Evolutionary conservation across 495 filamentous ascomycete species (phyloP), one percentile per base, ranked within the genome.

Genomic region (Aspergillus diversus): DNA sequence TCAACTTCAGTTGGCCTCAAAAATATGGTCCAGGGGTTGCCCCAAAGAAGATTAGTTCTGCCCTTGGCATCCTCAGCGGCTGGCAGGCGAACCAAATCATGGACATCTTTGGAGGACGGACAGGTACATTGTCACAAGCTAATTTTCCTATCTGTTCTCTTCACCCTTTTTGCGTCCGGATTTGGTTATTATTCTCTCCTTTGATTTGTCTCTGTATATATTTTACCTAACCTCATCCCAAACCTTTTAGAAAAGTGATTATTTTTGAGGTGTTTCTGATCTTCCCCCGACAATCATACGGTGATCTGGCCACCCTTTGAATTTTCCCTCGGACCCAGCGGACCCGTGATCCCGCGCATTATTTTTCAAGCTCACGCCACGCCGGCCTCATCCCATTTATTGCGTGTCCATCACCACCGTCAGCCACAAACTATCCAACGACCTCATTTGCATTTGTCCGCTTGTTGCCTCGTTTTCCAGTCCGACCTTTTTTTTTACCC

Each of bases 291-390:
- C 27, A 9, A 12, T 52, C 32, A 15, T 27, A 52, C 48, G n/a
- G 58, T 43, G 49, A 17, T 54, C 21, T n/a, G 17, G n/a, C 21
- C 47, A 43, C 39, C n/a, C 33, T 43, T 43, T 37, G 57, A 62
- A 50, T 63, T 63, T 54, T 61, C 56, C 47, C 37, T 61, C 65
- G 60, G 68, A 65, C 53, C 64, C 57, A 35, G 57, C 68, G 60
- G 68, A 65, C 59, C 62, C 64, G 65, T 46, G 50, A 60, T 34
- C 63, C 50, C 65, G 43, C 50, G 43, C 55, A 60, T 55, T 62
- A 60, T 66, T 65, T 17, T 65, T 51, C 57, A 56, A 64, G 57
- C 69, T 69, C 69, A 71, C 69, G 69, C 69, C 69, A 71, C 69
- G 65, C 52, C 31, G 54, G 21, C 33, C 47, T 54, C 63, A 63